phyloP scores from a whole-genome alignment of 208 protist genomes.

The Strigomonas culicis region DNA sequence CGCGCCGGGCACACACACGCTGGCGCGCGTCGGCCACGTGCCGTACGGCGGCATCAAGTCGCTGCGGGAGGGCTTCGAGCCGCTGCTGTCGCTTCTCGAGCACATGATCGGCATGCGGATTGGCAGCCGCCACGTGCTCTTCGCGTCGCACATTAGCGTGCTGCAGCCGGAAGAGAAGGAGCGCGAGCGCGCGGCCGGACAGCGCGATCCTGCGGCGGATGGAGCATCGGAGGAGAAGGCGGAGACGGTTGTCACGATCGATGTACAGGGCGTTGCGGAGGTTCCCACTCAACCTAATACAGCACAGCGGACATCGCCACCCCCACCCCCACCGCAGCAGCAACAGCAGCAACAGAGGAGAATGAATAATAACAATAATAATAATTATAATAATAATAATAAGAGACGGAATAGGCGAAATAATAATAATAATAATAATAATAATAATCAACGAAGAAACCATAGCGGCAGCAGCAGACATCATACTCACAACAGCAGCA shows the following conservation, averaged over 20 bases:
- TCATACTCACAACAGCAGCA: background rate
- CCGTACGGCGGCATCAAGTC: constrained; percentile 67
- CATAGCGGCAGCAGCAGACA: background rate
- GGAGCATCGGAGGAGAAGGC: background rate
- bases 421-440: background rate
- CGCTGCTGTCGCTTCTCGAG: constrained; percentile 70
- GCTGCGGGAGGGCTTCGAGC: constrained; percentile 84
- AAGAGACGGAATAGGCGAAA: background rate
- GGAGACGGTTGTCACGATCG: background rate
- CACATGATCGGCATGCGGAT: constrained; percentile 79
- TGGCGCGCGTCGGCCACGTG: no score
- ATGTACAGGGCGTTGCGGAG: background rate
- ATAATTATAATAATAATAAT: constrained; percentile 13
- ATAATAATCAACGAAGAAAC: background rate
- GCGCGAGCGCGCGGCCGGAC: background rate
- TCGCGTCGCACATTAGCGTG: constrained; percentile 67
- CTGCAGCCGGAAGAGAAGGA: constrained; percentile 16
- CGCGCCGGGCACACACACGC: background rate
- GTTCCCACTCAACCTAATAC: background rate
- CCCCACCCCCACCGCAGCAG: background rate
- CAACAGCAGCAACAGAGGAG: background rate
- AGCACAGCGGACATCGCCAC: background rate
- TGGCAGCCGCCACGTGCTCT: constrained; percentile 81
- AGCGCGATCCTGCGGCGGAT: background rate
- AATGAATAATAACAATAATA: constrained; percentile 15